Evolutionary conservation across 2,329 filamentous ascomycete genomes (phyloP), one percentile per base, ranked within the genome.

Genomic region (Beauveria brongniartii): DNA sequence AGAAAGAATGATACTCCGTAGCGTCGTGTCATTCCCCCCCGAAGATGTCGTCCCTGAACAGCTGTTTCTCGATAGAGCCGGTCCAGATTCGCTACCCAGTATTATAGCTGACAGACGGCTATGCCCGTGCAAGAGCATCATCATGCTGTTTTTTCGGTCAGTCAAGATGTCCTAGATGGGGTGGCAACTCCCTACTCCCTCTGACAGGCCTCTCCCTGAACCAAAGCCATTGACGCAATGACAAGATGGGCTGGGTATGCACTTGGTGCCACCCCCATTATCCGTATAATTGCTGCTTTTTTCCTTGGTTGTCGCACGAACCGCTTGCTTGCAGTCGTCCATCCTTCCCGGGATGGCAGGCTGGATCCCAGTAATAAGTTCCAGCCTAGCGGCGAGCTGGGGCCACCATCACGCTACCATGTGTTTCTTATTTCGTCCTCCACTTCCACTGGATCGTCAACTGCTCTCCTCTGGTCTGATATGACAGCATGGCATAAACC

Each of bases 141-240:
- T 6, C 26, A 37, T 37, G 34, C 12, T 16, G 5, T 16, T 16
- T 16, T 16, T 37, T 6, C 34, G 34, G 14, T 6, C 14, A 37
- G 34, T 37, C 12, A 37, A 37, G 34, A 16, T 37, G 34, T 37
- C 34, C 34, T 37, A 37, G 34, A 37, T 14, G 34, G 12, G 34
- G 12, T 16, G 10, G 30, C 34, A 14, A 37, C 34, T 37, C 34
- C 34, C 34, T 44, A 55, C 24, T 44, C 34, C 20, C 16, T 48
- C 55, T 20, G 43, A 40, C 44, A 34, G 43, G 30, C 55, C 43
- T 40, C 8, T 48, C 20, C 40, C 44, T 37, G 5, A 40, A 24
- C 16, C 30, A 22, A 51, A 58, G 46, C 55, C 47, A 59, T 46
- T 52, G 56, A 59, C 56, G 48, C 56, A 40, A 52, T 59, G 40